Percentiles rank a stretch among this genome's conserved stretches.
Conservation (phyloP, 306 rosid species). For the Pterocarpus macrocarpus region DNA sequence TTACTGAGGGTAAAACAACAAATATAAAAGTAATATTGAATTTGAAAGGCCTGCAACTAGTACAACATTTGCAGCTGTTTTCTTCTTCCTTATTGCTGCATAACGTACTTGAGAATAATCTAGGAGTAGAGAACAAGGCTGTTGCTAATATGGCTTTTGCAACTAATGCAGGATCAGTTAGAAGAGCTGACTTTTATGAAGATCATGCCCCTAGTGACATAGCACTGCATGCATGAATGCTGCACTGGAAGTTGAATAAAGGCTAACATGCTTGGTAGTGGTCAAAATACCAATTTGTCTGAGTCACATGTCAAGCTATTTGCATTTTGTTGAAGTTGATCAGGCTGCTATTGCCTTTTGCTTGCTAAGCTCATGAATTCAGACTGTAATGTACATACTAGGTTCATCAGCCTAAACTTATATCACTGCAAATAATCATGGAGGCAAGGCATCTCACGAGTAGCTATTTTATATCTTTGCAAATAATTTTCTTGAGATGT, state of each 20-base stretch:
- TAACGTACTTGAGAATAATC: neutral
- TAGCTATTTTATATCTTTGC: neutral
- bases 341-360: neutral
- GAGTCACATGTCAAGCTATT: conserved; percentile 9
- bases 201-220: conserved; percentile 22
- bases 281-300: neutral
- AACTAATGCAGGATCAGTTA: conserved; percentile 42
- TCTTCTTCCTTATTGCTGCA: neutral
- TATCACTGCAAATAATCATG: neutral
- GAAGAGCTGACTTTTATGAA: conserved; percentile 20
- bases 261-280: conserved; percentile 31
- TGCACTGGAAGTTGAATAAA: conserved; percentile 39
- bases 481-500: conserved; percentile 8
- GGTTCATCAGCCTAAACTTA: conserved; percentile 20
- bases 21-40: too few relatives aligned
- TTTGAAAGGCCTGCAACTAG: neutral
- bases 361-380: conserved; percentile 23
- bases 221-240: neutral
- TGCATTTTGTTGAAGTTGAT: conserved; percentile 1
- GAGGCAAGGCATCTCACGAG: neutral
- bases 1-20: too few relatives aligned
- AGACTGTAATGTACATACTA: neutral
- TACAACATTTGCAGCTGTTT: neutral
- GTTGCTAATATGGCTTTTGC: conserved; percentile 2
- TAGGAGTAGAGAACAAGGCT: neutral